Percentiles rank a stretch among this genome's conserved stretches.
phyloP scores from a whole-genome alignment of 192 early-diverging fungal species.

The Linnemannia elongata region DNA sequence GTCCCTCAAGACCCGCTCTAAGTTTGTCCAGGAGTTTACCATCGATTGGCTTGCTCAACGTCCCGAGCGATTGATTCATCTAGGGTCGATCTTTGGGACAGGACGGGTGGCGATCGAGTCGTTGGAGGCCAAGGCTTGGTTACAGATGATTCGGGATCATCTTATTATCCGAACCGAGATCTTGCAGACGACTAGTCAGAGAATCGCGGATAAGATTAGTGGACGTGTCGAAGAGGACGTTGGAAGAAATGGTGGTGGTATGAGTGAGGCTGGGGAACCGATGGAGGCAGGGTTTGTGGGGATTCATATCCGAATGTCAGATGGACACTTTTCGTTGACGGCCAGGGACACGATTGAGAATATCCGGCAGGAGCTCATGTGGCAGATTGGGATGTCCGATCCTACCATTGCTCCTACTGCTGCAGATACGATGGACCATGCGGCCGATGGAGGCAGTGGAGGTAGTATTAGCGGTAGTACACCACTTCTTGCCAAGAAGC shows the following conservation, averaged over 20 bases:
- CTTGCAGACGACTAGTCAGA: slow-evolving; percentile 50
- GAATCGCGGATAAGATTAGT: slow-evolving; percentile 55
- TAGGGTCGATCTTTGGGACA: slow-evolving; percentile 64
- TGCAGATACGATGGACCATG: background rate
- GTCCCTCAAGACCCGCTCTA: slow-evolving; percentile 29
- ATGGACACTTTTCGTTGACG: slow-evolving; percentile 50
- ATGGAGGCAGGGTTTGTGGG: slow-evolving; percentile 44
- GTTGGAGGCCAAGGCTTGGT: slow-evolving; percentile 31
- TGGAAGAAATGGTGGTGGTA: background rate
- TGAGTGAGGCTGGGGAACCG: background rate
- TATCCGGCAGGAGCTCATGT: slow-evolving; percentile 45
- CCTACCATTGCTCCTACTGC: background rate
- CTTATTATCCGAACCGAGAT: slow-evolving; percentile 52
- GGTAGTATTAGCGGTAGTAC: no score
- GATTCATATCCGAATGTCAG: slow-evolving; percentile 50
- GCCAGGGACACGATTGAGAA: slow-evolving; percentile 49
- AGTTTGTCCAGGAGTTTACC: slow-evolving; percentile 47
- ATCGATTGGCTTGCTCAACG: slow-evolving; percentile 54
- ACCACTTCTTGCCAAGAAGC: background rate
- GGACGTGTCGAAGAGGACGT: slow-evolving; percentile 36
- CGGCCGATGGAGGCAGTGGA: background rate
- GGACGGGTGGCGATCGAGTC: slow-evolving; percentile 57
- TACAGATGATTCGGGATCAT: slow-evolving; percentile 35
- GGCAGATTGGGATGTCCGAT: slow-evolving; percentile 39
- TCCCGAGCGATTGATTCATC: slow-evolving; percentile 59